Base-by-base conservation (phyloP, 805 yeast species). In the Candida dendrica region DNA sequence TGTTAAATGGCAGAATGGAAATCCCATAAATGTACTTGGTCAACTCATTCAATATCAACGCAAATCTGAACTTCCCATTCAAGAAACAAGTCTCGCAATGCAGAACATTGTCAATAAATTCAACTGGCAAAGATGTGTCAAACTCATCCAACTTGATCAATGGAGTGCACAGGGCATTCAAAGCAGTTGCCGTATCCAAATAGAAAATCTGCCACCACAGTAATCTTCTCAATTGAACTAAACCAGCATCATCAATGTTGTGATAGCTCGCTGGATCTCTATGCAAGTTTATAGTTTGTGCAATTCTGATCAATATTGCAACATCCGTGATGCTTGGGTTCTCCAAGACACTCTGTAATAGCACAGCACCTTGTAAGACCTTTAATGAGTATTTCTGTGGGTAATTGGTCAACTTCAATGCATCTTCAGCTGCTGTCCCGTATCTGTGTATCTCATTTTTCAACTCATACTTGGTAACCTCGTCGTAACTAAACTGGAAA, bases 131-230 rank as follows among this genome's bases (percentile, higher is more conserved):
- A n/a, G 72, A 60, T 0, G 79, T 80, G 48, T 78, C 79, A 53
- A 72, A 74, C 49, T 77, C 81, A 41, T 69, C 74, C 32, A 65
- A 58, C 43, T 64, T 61, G 44, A 80, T 74, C 29, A 74, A 65
- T 1, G 84, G 84, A 0, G 77, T 71, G 27, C 75, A 56, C 52
- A 77, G 69, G 38, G 73, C 73, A 47, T 77, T 76, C 44, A 76
- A 70, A 32, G 81, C 70, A 8, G 79, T 73, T 45, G 75, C 64
- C 3, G 75, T 69, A 54, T 79, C 86, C 45, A 79, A 58, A 22
- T 76, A 75, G 46, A 77, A 77, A 7, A 79, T 74, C 32, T 77
- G 79, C 84, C 84, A 79, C 84, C 84, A 79, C n/a, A 79, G 54
- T 41, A 77, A 53, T 53, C 84, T 65, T 55, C 81, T 64, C 38